phyloP scores from a whole-genome alignment of 1,284 basidiomycete genomes.

The Ceratobasidium sp. region DNA sequence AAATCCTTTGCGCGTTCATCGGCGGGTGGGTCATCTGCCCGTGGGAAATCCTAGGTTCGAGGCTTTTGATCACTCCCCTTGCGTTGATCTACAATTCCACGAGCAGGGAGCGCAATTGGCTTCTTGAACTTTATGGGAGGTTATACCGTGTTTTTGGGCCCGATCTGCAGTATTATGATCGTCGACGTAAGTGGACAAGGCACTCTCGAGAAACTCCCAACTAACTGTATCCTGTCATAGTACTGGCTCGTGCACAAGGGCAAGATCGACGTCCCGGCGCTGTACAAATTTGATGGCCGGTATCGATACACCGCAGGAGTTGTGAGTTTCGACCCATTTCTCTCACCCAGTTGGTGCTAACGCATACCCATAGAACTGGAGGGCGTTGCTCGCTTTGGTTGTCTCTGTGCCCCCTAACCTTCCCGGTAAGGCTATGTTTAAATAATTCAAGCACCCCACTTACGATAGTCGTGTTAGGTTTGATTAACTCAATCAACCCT shows the following conservation, averaged over 20 bases:
- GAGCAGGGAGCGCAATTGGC: conserved; percentile 38
- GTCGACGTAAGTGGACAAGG: conserved; percentile 43
- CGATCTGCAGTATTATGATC: conserved; percentile 49
- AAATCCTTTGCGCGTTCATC: conserved; percentile 72
- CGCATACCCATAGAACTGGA: conserved; percentile 65
- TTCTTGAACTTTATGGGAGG: conserved; percentile 47
- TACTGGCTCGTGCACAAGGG: conserved; percentile 47
- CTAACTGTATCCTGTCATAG: conserved; percentile 2
- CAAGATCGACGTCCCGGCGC: conserved; percentile 48
- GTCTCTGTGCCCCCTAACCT: conserved; percentile 68
- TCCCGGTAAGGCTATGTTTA: conserved; percentile 54
- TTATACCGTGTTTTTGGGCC: conserved; percentile 50
- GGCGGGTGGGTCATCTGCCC: conserved; percentile 70
- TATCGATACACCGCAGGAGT: conserved; percentile 49
- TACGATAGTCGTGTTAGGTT: conserved; percentile 49
- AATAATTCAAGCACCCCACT: not conserved
- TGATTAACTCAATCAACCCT: conserved; percentile 69
- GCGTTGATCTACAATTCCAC: not conserved
- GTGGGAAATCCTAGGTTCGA: conserved; percentile 62
- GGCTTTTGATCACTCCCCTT: not conserved
- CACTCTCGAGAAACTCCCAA: not conserved
- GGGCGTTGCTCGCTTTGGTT: conserved; percentile 68
- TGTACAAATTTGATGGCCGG: conserved; percentile 48
- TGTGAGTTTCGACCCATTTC: conserved; percentile 40
- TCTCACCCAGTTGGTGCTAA: conserved; percentile 4